A percentile compares a stretch with the other conserved stretches of the same genome.
phyloP scores from a whole-genome alignment of 1,284 basidiomycete genomes.

The Cryptococcus hybrid region DNA sequence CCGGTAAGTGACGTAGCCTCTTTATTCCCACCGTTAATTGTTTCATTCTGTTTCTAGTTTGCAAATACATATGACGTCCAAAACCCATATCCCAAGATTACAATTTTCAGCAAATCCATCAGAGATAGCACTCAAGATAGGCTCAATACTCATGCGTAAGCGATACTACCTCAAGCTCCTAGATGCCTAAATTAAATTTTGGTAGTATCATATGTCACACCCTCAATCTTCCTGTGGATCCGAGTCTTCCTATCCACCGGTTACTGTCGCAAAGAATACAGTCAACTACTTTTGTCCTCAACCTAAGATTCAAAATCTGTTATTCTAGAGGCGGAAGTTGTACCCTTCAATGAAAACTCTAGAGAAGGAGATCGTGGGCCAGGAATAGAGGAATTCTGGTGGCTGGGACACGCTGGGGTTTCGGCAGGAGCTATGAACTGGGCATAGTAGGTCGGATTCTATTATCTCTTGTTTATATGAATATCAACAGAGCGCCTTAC shows the following conservation, averaged over 20 bases:
- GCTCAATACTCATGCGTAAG: conserved; percentile 58
- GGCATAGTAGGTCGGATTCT: no score
- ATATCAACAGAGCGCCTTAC: not conserved
- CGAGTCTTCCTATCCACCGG: conserved; percentile 19
- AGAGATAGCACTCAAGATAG: conserved; percentile 75
- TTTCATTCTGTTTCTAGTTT: conserved; percentile 36
- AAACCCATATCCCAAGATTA: conserved; percentile 56
- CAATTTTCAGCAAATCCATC: conserved; percentile 80
- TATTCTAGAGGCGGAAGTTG: conserved; percentile 84
- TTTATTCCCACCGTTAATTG: not conserved
- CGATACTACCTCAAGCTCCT: no score
- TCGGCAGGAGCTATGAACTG: no score
- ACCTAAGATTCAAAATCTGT: conserved; percentile 49
- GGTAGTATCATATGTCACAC: conserved; percentile 62
- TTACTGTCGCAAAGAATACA: not conserved
- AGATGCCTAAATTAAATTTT: no score
- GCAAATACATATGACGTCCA: conserved; percentile 74
- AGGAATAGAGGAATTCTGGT: conserved; percentile 54
- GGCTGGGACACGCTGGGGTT: conserved; percentile 38
- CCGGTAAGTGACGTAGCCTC: conserved; percentile 51
- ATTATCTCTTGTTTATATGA: no score
- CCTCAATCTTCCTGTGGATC: conserved; percentile 54
- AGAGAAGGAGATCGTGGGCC: conserved; percentile 37
- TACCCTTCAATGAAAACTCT: conserved; percentile 64
- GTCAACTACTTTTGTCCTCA: not conserved